Percentiles rank a stretch among this genome's conserved stretches.
These are phyloP conservation scores for Aspergillus clavatus DNA, from an alignment of 2,329 filamentous ascomycete genomes.

Conservation along the genomic window DNA sequence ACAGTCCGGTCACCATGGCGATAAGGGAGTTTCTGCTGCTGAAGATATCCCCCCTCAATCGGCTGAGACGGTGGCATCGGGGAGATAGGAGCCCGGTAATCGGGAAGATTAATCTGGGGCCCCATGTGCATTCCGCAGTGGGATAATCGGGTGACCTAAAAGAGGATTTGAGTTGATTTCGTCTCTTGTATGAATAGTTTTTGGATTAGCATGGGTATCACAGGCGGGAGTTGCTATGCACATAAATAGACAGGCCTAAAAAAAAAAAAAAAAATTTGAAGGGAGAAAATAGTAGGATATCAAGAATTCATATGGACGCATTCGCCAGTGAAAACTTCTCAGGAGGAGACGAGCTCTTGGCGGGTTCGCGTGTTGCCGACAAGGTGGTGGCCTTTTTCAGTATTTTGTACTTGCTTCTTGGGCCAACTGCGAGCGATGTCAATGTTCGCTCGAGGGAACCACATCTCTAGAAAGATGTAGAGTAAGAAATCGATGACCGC, in stretches of 20 bases:
- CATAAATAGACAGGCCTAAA: conserved; percentile 1
- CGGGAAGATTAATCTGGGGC: no score
- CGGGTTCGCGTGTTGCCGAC: neutral
- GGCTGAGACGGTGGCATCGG: conserved; percentile 23
- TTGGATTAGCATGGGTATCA: conserved; percentile 8
- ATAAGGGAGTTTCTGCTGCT: conserved; percentile 28
- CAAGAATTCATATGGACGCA: conserved; percentile 7
- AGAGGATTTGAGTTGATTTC: neutral
- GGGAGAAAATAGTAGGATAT: no score
- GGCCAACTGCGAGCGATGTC: conserved; percentile 92
- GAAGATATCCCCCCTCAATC: conserved; percentile 27
- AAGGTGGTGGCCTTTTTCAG: conserved; percentile 5
- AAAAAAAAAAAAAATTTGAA: neutral
- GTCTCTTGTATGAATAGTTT: conserved; percentile 1
- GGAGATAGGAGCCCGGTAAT: conserved; percentile 26
- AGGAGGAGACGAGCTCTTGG: neutral
- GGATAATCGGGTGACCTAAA: neutral
- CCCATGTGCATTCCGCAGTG: no score
- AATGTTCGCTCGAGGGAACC: conserved; percentile 77
- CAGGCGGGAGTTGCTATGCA: neutral
- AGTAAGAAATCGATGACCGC: conserved; percentile 91
- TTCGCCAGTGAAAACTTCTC: conserved; percentile 5
- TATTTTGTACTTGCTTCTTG: conserved; percentile 52
- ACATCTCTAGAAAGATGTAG: conserved; percentile 81
- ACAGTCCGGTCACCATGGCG: conserved; percentile 16